Conservation (phyloP, 768 basidiomycete genomes). For the Macrolepiota dolichaula region DNA sequence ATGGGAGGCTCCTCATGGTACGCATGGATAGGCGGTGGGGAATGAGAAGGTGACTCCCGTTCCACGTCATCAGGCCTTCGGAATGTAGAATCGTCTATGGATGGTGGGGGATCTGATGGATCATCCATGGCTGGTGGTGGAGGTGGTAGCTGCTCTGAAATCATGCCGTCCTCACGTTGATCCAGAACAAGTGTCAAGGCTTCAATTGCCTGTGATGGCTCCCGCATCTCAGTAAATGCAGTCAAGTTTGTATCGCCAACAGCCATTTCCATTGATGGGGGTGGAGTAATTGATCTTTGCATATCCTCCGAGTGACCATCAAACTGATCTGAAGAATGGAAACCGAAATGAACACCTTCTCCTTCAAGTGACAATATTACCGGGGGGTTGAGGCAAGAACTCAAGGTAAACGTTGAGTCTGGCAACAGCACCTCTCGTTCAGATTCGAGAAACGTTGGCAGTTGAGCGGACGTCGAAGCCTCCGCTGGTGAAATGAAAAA, state of each 20-base stretch:
- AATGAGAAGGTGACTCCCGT: conserved; percentile 29
- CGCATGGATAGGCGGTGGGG: conserved; percentile 30
- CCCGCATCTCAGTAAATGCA: conserved; percentile 54
- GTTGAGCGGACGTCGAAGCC: conserved; percentile 53
- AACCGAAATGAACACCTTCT: conserved; percentile 79
- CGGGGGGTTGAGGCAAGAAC: conserved; percentile 26
- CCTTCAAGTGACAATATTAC: conserved; percentile 46
- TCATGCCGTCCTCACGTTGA: conserved; percentile 37
- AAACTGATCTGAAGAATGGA: conserved; percentile 67
- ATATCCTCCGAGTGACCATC: conserved; percentile 76
- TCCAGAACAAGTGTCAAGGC: conserved; percentile 58
- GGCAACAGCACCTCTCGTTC: conserved; percentile 76
- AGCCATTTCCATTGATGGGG: conserved; percentile 75
- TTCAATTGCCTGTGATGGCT: conserved; percentile 49
- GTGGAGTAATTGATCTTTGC: conserved; percentile 62
- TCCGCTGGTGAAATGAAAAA: conserved; percentile 55
- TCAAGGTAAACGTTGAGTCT: conserved; percentile 4
- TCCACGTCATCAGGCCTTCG: conserved; percentile 41
- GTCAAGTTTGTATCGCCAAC: conserved; percentile 69
- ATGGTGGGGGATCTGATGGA: conserved; percentile 84
- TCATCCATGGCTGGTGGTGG: conserved; percentile 86
- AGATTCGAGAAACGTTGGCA: conserved; percentile 79
- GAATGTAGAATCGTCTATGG: conserved; percentile 75
- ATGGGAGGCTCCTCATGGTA: conserved; percentile 13
- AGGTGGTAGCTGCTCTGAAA: conserved; percentile 43